A percentile compares a stretch with the other conserved stretches of the same genome.
Evolutionary conservation across 2,329 filamentous ascomycete genomes (phyloP).

Genomic region (Ceratocystis diversiconidia): DNA sequence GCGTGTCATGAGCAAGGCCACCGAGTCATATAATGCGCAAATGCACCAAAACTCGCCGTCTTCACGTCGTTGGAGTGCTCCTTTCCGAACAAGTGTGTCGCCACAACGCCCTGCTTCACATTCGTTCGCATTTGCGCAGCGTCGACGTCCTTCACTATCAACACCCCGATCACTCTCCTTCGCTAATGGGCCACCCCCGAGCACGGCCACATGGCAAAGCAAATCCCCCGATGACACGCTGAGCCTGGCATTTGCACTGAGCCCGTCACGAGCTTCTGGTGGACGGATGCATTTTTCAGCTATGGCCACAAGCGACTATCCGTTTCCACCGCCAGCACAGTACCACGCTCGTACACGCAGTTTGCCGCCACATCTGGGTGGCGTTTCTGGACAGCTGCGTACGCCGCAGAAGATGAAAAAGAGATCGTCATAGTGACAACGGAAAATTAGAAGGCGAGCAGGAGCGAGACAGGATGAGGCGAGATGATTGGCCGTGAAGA

Average conservation of each 20-base stretch:
- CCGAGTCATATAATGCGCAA: not conserved
- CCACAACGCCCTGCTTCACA: constrained; percentile 12
- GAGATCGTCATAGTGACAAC: not conserved
- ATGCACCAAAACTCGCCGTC: not conserved
- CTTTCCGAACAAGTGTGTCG: constrained; percentile 1
- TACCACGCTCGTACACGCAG: constrained; percentile 10
- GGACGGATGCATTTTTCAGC: not conserved
- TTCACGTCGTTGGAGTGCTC: not conserved
- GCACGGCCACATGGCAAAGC: not conserved
- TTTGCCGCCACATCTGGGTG: constrained; percentile 14
- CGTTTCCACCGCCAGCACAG: not conserved
- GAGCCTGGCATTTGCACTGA: not conserved
- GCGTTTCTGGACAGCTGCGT: constrained; percentile 12
- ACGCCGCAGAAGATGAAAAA: constrained; percentile 18
- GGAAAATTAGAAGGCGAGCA: not conserved
- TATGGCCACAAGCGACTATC: not conserved
- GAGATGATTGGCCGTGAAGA: not conserved
- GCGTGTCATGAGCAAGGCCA: not conserved
- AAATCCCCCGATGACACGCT: not conserved
- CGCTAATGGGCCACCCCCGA: constrained; percentile 14
- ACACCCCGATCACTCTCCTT: constrained; percentile 16
- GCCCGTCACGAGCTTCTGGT: not conserved
- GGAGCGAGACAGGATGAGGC: too few relatives aligned
- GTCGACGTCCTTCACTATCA: constrained; percentile 12
- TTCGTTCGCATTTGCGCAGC: constrained; percentile 15